phyloP scores from a whole-genome alignment of 1,284 basidiomycete species.

The Pseudozyma pruni region DNA sequence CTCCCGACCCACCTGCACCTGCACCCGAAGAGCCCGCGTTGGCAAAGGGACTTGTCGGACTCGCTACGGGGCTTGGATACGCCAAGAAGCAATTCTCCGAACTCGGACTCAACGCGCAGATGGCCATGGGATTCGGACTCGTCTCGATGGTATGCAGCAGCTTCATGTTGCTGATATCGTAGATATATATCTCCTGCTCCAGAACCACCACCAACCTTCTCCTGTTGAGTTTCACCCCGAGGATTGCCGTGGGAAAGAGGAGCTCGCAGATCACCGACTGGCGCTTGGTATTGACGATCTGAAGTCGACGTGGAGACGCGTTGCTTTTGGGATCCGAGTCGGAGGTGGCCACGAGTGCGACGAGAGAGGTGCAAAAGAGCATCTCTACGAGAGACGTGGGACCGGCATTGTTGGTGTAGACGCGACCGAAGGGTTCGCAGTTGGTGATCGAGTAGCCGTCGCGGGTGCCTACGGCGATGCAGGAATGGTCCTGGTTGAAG shows the following conservation, averaged over 20 bases:
- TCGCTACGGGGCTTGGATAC: conserved; percentile 92
- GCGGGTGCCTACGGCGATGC: conserved; percentile 91
- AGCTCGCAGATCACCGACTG: conserved; percentile 99
- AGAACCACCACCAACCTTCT: conserved; percentile 95
- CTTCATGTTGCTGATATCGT: conserved; percentile 99
- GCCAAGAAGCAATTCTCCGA: conserved; percentile 95
- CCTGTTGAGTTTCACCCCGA: conserved; percentile 95
- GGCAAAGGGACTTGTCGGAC: conserved; percentile 74
- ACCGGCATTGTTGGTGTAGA: conserved; percentile 92
- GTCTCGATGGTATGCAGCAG: conserved; percentile 97
- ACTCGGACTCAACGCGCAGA: conserved; percentile 93
- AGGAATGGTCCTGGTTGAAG: conserved; percentile 72
- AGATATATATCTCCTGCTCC: conserved; percentile 96
- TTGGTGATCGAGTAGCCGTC: conserved; percentile 97
- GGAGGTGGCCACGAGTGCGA: conserved; percentile 92
- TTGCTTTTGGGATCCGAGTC: conserved; percentile 73
- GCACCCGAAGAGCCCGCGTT: conserved; percentile 46
- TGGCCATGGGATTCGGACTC: conserved; percentile 91
- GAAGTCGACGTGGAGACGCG: conserved; percentile 80
- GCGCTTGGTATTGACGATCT: conserved; percentile 98
- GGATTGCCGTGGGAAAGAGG: conserved; percentile 92
- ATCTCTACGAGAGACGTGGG: conserved; percentile 96
- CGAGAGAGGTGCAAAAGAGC: conserved; percentile 97
- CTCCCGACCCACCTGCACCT: conserved; percentile 54
- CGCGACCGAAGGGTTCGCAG: conserved; percentile 95